phyloP scores from a whole-genome alignment of 805 yeast genomes.

The Candida ponderosae region DNA sequence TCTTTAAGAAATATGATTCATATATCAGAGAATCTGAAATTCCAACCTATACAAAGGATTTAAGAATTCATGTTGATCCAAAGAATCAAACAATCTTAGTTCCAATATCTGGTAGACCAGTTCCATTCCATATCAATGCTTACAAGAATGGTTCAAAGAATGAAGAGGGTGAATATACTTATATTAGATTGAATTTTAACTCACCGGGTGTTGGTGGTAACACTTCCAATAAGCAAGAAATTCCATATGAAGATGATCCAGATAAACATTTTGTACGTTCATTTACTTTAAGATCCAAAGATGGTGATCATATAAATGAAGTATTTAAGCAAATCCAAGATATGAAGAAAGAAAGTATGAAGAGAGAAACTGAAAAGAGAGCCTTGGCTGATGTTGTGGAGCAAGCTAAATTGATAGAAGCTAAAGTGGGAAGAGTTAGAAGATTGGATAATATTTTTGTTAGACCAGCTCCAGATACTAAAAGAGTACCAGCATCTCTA shows the following conservation, averaged over 20 bases:
- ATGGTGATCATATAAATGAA: conserved; percentile 84
- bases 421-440: conserved; percentile 75
- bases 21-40: conserved; percentile 90
- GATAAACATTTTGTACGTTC: conserved; percentile 83
- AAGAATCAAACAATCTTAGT: conserved; percentile 82
- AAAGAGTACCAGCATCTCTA: conserved; percentile 84
- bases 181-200: conserved; percentile 82
- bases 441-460: conserved; percentile 83
- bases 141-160: conserved; percentile 91
- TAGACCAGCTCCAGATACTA: conserved; percentile 96
- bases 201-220: conserved; percentile 85
- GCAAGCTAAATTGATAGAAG: conserved; percentile 81
- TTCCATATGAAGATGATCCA: conserved; percentile 86
- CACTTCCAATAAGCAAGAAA: conserved; percentile 60
- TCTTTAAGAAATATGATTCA: conserved; percentile 91
- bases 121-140: conserved; percentile 93
- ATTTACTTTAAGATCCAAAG: conserved; percentile 81
- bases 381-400: conserved; percentile 91
- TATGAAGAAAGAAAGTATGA: conserved; percentile 83
- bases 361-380: conserved; percentile 84
- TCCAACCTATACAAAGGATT: conserved; percentile 74
- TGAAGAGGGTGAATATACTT: conserved; percentile 94
- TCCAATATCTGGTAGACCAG: conserved; percentile 94
- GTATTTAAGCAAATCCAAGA: conserved; percentile 86
- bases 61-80: conserved; percentile 80